Conservation (phyloP, 2,329 filamentous ascomycete genomes). For the Lachnellula suecica region DNA sequence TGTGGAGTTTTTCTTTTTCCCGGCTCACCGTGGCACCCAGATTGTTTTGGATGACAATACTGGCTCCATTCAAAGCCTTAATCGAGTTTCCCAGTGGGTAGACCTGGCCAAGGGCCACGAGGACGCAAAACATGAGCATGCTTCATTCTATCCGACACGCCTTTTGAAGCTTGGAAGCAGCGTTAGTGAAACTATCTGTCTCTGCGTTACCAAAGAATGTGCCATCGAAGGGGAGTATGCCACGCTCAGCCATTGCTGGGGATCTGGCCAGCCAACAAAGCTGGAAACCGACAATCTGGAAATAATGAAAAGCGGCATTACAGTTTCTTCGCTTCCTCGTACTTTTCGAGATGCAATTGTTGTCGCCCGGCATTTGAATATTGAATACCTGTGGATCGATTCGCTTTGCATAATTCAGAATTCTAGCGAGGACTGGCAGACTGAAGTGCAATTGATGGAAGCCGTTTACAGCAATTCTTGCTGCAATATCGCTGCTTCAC, state of each 20-base stretch:
- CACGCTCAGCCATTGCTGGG: too few species aligned
- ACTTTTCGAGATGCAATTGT: neutral
- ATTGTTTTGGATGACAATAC: neutral
- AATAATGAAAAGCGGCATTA: neutral
- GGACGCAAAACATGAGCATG: neutral
- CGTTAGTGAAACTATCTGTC: too few species aligned
- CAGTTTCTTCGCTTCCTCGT: neutral
- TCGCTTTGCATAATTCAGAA: slow-evolving; percentile 21
- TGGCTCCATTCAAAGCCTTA: neutral
- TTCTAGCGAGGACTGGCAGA: slow-evolving; percentile 9
- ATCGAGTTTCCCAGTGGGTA: neutral
- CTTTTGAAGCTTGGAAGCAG: too few species aligned
- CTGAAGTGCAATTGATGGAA: slow-evolving; percentile 13
- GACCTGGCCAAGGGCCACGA: neutral
- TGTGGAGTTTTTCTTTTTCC: neutral
- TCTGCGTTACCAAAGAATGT: too few species aligned
- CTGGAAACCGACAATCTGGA: too few species aligned
- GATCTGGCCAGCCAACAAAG: too few species aligned
- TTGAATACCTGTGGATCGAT: slow-evolving; percentile 22
- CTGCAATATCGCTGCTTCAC: neutral
- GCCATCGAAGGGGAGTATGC: too few species aligned
- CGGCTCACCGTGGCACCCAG: neutral
- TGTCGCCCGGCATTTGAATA: slow-evolving; percentile 5
- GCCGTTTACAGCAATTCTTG: neutral
- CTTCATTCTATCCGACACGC: neutral